These are phyloP conservation scores for Leptomonas pyrrhocoris DNA, from an alignment of 208 protist genomes.

Conservation along the genomic window DNA sequence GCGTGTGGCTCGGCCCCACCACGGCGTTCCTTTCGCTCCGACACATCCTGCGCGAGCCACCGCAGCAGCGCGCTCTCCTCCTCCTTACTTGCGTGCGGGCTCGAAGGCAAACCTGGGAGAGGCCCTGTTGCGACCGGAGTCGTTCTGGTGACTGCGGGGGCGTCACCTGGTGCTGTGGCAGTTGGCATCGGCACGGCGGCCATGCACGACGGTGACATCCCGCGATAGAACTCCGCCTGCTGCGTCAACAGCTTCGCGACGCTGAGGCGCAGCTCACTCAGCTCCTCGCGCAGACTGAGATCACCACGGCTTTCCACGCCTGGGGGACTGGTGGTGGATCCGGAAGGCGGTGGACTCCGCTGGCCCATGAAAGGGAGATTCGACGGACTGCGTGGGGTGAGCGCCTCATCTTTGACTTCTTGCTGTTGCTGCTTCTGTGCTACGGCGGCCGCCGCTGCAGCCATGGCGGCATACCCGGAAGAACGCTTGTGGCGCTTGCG, in stretches of 20 bases:
- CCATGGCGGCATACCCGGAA: conserved; percentile 40
- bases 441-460: conserved; percentile 34
- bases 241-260: conserved; percentile 45
- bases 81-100: too few species aligned
- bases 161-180: not conserved
- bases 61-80: conserved; percentile 10
- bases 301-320: conserved; percentile 2
- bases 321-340: not conserved
- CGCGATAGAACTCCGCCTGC: conserved; percentile 26
- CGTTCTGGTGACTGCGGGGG: not conserved
- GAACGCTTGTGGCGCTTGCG: conserved; percentile 64
- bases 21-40: not conserved
- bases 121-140: not conserved
- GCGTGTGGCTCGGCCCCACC: too few species aligned
- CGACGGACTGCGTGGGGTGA: not conserved
- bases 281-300: conserved; percentile 31
- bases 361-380: not conserved
- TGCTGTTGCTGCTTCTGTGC: conserved; percentile 4
- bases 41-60: conserved; percentile 13
- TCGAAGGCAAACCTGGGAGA: conserved; percentile 14
- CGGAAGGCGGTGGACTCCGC: not conserved
- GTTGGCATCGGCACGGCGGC: conserved; percentile 26
- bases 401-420: not conserved
- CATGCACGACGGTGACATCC: conserved; percentile 8
- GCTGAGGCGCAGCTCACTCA: conserved; percentile 43